Evolutionary conservation across 306 rosid genomes (phyloP).

Genomic region (Quillaja saponaria): DNA sequence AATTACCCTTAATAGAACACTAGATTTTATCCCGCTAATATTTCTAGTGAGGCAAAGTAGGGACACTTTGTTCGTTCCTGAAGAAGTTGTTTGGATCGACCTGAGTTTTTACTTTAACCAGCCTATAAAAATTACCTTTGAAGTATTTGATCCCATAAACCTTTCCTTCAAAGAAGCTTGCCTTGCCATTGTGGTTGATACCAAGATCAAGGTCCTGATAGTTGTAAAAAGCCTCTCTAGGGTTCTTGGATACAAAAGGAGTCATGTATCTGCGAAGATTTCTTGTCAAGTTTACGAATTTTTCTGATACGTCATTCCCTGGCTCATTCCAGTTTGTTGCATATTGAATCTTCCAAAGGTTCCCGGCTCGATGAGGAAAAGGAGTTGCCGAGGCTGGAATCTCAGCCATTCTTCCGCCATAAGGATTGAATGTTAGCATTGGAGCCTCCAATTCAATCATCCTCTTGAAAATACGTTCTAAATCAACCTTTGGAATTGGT

Average conservation of each 20-base stretch:
- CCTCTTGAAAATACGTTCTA: conserved; percentile 57
- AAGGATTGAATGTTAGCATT: too few relatives aligned
- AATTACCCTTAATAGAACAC: too few relatives aligned
- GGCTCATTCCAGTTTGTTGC: conserved; percentile 58
- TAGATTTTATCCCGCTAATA: too few relatives aligned
- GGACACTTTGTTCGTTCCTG: conserved; percentile 80
- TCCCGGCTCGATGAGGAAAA: conserved; percentile 78
- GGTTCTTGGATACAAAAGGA: conserved; percentile 74
- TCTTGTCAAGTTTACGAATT: too few relatives aligned
- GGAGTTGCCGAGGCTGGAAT: conserved; percentile 50
- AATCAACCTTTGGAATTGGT: conserved; percentile 44
- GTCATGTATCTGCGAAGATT: conserved; percentile 60
- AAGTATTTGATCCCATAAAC: conserved; percentile 69
- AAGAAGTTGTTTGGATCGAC: conserved; percentile 73
- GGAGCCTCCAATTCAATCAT: conserved; percentile 51
- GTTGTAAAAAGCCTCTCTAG: too few relatives aligned
- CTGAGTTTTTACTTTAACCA: conserved; percentile 56
- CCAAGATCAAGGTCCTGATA: conserved; percentile 86
- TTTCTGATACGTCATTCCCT: conserved; percentile 30
- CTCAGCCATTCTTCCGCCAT: conserved; percentile 72
- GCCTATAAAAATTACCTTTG: conserved; percentile 51
- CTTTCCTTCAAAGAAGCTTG: conserved; percentile 50
- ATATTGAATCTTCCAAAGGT: conserved; percentile 65
- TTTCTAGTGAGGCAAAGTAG: too few relatives aligned
- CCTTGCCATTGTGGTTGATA: conserved; percentile 29